phyloP scores from a whole-genome alignment of 2,329 filamentous ascomycete species.

The Nemania serpens region DNA sequence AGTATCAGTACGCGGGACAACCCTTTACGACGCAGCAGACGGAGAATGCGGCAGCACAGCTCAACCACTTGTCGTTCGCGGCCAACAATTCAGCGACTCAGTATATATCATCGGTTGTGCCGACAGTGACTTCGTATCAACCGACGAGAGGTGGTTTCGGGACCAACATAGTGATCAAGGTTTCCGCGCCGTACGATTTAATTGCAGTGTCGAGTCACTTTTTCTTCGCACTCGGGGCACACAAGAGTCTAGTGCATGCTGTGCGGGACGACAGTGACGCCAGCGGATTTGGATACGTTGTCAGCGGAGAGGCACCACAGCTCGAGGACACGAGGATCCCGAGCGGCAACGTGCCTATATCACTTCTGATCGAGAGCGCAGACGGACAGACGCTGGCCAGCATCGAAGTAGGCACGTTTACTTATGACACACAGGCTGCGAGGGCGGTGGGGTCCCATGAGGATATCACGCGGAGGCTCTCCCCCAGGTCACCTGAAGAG shows the following conservation, averaged over 20 bases:
- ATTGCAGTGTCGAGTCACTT: slow-evolving; percentile 62
- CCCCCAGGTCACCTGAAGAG: slow-evolving; percentile 49
- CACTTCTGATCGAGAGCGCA: slow-evolving; percentile 57
- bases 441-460: slow-evolving; percentile 45
- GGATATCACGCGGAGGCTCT: slow-evolving; percentile 47
- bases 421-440: slow-evolving; percentile 47
- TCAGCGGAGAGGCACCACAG: slow-evolving; percentile 73
- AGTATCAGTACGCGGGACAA: slow-evolving; percentile 57
- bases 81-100: slow-evolving; percentile 67
- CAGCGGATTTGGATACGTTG: slow-evolving; percentile 69
- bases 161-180: slow-evolving; percentile 73
- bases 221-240: slow-evolving; percentile 77
- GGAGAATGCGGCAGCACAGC: slow-evolving; percentile 56
- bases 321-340: slow-evolving; percentile 56
- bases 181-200: slow-evolving; percentile 77
- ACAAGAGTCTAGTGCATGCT: slow-evolving; percentile 70
- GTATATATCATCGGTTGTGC: slow-evolving; percentile 67
- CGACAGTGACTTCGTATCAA: slow-evolving; percentile 70
- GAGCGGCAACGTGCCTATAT: slow-evolving; percentile 58
- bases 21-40: slow-evolving; percentile 53
- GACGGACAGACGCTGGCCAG: slow-evolving; percentile 58
- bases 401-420: slow-evolving; percentile 52
- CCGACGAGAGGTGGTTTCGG: slow-evolving; percentile 71
- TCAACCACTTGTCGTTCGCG: slow-evolving; percentile 61
- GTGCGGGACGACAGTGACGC: slow-evolving; percentile 63